Conservation (phyloP, 345 rosid genomes). For the Eutrema yunnanense region DNA sequence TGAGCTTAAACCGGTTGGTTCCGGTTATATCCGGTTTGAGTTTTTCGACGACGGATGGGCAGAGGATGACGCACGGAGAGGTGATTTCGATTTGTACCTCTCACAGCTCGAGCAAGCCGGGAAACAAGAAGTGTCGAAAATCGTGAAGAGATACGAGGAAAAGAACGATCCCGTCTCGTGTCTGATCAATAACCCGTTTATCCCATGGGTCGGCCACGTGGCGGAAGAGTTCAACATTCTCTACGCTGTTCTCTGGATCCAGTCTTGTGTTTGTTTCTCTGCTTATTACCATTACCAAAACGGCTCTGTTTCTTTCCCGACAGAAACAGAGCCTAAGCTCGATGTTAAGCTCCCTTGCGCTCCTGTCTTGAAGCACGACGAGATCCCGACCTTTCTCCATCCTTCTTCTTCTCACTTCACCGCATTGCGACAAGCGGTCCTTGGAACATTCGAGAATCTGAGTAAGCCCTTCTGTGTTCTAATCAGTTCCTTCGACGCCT, state of each 20-base stretch:
- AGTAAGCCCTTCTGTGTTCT: not conserved
- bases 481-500: not conserved
- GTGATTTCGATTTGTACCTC: conserved; percentile 32
- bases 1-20: conserved; percentile 46
- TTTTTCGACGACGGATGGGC: conserved; percentile 53
- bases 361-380: conserved; percentile 58
- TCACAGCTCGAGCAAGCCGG: conserved; percentile 47
- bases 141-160: conserved; percentile 31
- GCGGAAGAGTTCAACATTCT: conserved; percentile 54
- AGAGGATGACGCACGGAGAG: conserved; percentile 43
- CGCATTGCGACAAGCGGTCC: conserved; percentile 11
- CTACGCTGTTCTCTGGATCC: conserved; percentile 77
- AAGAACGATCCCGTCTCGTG: conserved; percentile 56
- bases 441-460: not conserved
- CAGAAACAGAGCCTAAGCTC: conserved; percentile 38
- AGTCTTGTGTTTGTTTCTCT: conserved; percentile 63
- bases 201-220: conserved; percentile 73
- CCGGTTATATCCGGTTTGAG: conserved; percentile 55
- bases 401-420: conserved; percentile 37
- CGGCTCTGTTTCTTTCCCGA: conserved; percentile 45
- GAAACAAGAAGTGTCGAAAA: conserved; percentile 31
- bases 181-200: conserved; percentile 63
- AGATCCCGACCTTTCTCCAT: conserved; percentile 67
- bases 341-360: conserved; percentile 57
- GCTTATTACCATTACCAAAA: conserved; percentile 55